Percentiles rank a stretch among this genome's conserved stretches.
These are phyloP conservation scores for Pleurozium schreberi DNA, from an alignment of 225 moss, liverwort and hornwort genomes.

Conservation along the genomic window DNA sequence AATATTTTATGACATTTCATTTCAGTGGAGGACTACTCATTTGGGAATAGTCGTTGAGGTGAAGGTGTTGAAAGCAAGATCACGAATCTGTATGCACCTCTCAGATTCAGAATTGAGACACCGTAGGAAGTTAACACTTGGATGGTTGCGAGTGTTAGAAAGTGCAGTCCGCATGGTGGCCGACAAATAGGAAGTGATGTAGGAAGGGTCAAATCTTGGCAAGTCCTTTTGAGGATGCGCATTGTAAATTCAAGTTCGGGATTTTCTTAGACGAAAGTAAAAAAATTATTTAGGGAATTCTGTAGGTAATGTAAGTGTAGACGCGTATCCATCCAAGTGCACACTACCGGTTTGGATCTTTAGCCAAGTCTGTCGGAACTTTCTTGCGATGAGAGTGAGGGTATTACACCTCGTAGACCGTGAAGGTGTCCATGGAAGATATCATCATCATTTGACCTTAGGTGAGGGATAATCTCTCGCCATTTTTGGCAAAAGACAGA, in stretches of 20 bases:
- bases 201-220: neutral
- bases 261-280: neutral
- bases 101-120: neutral
- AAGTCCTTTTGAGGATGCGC: neutral
- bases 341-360: neutral
- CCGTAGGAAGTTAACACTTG: neutral
- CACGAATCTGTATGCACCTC: neutral
- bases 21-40: neutral
- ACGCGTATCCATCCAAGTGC: neutral
- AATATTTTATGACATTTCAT: neutral
- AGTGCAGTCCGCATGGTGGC: neutral
- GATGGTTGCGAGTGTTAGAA: neutral
- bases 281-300: neutral
- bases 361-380: neutral
- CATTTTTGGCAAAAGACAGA: neutral
- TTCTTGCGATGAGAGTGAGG: neutral
- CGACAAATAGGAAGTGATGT: neutral
- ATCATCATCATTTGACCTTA: neutral
- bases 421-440: neutral
- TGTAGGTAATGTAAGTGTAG: neutral
- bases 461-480: neutral
- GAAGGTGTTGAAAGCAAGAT: neutral
- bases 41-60: neutral
- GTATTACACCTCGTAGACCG: neutral
- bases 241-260: neutral